A percentile compares a stretch with the other conserved stretches of the same genome.
These are phyloP conservation scores for Bauhinia variegata DNA, from an alignment of 306 rosid species.

Conservation along the genomic window DNA sequence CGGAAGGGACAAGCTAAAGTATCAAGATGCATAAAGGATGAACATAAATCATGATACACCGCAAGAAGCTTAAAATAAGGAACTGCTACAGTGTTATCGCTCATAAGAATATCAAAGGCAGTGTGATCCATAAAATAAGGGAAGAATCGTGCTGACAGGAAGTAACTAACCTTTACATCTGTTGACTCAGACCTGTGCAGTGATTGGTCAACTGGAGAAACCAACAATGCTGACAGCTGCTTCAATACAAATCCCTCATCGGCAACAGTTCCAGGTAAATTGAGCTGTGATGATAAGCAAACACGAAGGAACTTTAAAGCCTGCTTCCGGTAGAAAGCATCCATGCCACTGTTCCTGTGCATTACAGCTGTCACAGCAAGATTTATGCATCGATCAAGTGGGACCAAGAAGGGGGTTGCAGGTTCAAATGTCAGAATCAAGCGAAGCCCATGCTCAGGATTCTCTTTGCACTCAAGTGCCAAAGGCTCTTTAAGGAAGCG, in stretches of 20 bases:
- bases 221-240: slow-evolving; percentile 73
- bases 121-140: slow-evolving; percentile 20
- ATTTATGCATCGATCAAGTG: slow-evolving; percentile 97
- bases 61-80: slow-evolving; percentile 11
- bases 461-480: slow-evolving; percentile 94
- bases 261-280: slow-evolving; percentile 83
- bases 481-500: slow-evolving; percentile 97
- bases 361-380: slow-evolving; percentile 89
- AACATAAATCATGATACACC: slow-evolving; percentile 21
- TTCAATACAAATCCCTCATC: slow-evolving; percentile 75
- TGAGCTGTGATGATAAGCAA: slow-evolving; percentile 93
- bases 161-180: slow-evolving; percentile 83
- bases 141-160: neutral
- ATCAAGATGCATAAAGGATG: slow-evolving; percentile 10
- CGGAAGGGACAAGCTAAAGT: slow-evolving; percentile 1
- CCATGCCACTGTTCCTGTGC: slow-evolving; percentile 72
- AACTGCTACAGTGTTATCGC: slow-evolving; percentile 14
- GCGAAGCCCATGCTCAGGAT: slow-evolving; percentile 97
- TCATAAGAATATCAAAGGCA: slow-evolving; percentile 22
- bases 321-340: slow-evolving; percentile 82
- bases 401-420: slow-evolving; percentile 96
- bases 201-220: slow-evolving; percentile 74
- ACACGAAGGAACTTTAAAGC: slow-evolving; percentile 89
- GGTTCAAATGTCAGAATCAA: slow-evolving; percentile 98
- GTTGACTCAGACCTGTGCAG: slow-evolving; percentile 72